These are phyloP conservation scores for Pseudogymnoascus sp. DNA, from an alignment of 2,329 filamentous ascomycete genomes.

Conservation along the genomic window DNA sequence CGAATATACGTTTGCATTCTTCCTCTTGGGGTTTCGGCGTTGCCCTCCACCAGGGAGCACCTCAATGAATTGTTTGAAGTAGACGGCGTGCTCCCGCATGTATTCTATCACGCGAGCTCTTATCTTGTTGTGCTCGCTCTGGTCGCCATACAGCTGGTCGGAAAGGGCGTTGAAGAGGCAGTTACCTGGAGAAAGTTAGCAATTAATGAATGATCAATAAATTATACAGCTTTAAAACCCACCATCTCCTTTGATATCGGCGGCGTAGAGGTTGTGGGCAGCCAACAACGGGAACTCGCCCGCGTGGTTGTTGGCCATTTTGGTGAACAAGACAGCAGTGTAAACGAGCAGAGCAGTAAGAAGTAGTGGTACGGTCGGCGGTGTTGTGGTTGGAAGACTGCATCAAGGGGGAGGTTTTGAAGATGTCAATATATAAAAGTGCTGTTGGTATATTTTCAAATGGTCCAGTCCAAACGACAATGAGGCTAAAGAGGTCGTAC, in stretches of 20 bases:
- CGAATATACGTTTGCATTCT: constrained; percentile 43
- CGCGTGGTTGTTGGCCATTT: constrained; percentile 14
- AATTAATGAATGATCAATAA: constrained; percentile 16
- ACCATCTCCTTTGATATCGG: constrained; percentile 57
- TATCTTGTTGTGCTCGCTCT: constrained; percentile 51
- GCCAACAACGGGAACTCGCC: constrained; percentile 52
- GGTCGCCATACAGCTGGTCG: constrained; percentile 59
- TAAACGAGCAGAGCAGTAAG: neutral
- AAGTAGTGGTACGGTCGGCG: neutral
- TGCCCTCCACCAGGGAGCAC: constrained; percentile 47
- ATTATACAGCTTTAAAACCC: constrained; percentile 30
- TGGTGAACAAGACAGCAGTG: neutral
- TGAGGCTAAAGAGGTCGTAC: neutral
- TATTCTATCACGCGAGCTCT: constrained; percentile 54
- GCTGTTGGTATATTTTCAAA: neutral
- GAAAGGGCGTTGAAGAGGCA: constrained; percentile 64
- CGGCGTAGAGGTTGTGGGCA: constrained; percentile 51
- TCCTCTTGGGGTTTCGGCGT: constrained; percentile 48
- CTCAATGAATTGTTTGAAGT: constrained; percentile 60
- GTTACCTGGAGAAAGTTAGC: constrained; percentile 47
- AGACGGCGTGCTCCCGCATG: constrained; percentile 52
- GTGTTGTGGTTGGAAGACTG: constrained; percentile 8
- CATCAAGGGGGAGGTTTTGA: constrained; percentile 5
- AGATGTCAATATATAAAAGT: constrained; percentile 1
- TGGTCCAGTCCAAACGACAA: neutral